These are phyloP conservation scores for Starmerella geochares DNA, from an alignment of 805 yeast genomes.

Conservation along the genomic window DNA sequence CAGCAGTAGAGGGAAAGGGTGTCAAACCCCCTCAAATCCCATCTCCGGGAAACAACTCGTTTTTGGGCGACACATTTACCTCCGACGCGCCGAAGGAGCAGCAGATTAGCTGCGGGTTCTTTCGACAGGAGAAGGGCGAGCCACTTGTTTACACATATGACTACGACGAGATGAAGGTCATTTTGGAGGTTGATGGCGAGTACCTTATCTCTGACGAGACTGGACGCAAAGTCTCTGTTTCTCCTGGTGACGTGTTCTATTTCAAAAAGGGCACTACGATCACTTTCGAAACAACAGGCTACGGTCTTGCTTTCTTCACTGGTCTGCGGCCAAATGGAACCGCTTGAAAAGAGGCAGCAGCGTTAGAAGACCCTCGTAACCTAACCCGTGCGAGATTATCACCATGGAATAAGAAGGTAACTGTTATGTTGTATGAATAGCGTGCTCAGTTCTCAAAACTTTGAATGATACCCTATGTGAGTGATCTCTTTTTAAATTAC, in stretches of 20 bases:
- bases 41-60: conserved; percentile 46
- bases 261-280: conserved; percentile 59
- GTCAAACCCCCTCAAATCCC: conserved; percentile 48
- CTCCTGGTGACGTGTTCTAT: conserved; percentile 59
- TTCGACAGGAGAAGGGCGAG: conserved; percentile 57
- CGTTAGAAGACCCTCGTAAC: no score
- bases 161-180: conserved; percentile 61
- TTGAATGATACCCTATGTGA: no score
- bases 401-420: no score
- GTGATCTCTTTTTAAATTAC: no score
- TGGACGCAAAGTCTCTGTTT: conserved; percentile 46
- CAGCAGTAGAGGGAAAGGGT: conserved; percentile 13
- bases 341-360: conserved; percentile 3
- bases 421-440: no score
- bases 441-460: no score
- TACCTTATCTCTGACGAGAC: conserved; percentile 54
- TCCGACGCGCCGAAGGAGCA: conserved; percentile 47
- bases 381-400: no score
- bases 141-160: conserved; percentile 56
- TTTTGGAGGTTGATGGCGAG: conserved; percentile 48
- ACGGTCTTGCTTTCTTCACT: conserved; percentile 52
- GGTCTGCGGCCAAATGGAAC: conserved; percentile 35
- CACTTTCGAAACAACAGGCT: conserved; percentile 52
- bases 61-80: conserved; percentile 55
- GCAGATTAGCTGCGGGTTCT: conserved; percentile 58